Evolutionary conservation across 176 grass and related monocot genomes (phyloP), one percentile per base, ranked within the genome.

Genomic region (Thalia dealbata): DNA sequence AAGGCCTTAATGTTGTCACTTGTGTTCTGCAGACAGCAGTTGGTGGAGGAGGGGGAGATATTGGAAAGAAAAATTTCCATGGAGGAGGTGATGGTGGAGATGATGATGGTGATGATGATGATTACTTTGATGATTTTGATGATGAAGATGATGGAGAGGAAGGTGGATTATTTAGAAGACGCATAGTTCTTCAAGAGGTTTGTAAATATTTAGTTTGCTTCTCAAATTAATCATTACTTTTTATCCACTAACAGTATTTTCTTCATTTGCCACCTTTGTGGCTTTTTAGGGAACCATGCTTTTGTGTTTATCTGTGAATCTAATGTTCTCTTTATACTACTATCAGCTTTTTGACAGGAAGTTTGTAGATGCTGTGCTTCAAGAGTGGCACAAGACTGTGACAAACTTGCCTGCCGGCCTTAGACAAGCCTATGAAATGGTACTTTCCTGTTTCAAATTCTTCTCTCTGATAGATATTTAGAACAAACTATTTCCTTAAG

Each of bases 71-170:
- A 75, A 99, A 85, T 81, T 75, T 85, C 67, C 90, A 91, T 82
- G 95, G 95, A 70, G 90, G 95, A 0, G 95, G 95, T 76, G 95
- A 99, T 54, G 95, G 95, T 54, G 95, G 90, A 43, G 92, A 96
- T 84, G 95, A 99, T 70, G 90, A 86, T 70, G 92, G 86, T 8
- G 95, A 99, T 72, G 90, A 97, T 85, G 95, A 99, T 81, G 87
- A 99, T 78, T 99, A 99, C 62, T 93, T 93, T 18, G 95, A 88
- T 84, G 95, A 99, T 67, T 99, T 91, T 81, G 95, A 92, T 76
- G 95, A 99, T 58, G 93, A 82, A 22, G 90, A 91, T 21, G 95
- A 93, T 60, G 84, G 84, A 74, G 95, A 82, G 61, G 87, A 91
- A 74, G 81, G 90, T 79, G 95, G 95, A 64, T 79, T 99, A 72